Base-by-base conservation (phyloP, 352 stramenopile genomes). In the Globisporangium paddicum region DNA sequence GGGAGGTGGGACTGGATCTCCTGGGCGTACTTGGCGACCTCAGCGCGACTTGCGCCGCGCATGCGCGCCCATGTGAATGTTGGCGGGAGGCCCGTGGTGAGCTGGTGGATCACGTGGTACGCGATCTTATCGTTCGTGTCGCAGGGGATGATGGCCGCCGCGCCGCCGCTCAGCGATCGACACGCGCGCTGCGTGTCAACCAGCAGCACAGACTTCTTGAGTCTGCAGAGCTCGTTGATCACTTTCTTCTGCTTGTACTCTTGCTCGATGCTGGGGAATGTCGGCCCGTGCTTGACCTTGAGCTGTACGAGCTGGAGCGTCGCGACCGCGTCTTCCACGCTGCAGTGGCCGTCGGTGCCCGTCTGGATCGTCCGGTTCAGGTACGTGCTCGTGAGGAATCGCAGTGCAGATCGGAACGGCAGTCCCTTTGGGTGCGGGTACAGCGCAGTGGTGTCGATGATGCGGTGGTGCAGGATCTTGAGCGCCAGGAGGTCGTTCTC, bases 401-500 rank as follows among this genome's bases (percentile, higher is more conserved):
- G 73, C 51, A 95, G 64, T 13, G 85, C 82, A 5, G 82, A 90
- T 23, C 87, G 83, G 38, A 90, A 95, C 0, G 83, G 82, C 30
- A 72, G 82, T 0, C 86, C 86, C 55, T 85, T 87, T 5, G 83
- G 85, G 51, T 96, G 86, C 8, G 82, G 82, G 52, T 93, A 96
- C 57, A 96, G 60, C 35, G 86, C 77, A 0, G 74, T 73, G 5
- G 87, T 96, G 63, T 96, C 87, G 37, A 95, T 88, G 53, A 93
- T 63, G 26, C 82, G 82, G 19, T 72, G 69, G 55, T 96, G 87
- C 44, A 91, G 54, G 16, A 95, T 63, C 10, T 71, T 65, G 26
- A 96, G 65, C 9, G 82, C 84, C 51, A 72, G 58, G 5, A 95
- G 62, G 57, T 96, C 87, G 63, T 95, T 95, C 56, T 96, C 87